Conservation (phyloP, 2,329 filamentous ascomycete species). For the Polychaeton citri region DNA sequence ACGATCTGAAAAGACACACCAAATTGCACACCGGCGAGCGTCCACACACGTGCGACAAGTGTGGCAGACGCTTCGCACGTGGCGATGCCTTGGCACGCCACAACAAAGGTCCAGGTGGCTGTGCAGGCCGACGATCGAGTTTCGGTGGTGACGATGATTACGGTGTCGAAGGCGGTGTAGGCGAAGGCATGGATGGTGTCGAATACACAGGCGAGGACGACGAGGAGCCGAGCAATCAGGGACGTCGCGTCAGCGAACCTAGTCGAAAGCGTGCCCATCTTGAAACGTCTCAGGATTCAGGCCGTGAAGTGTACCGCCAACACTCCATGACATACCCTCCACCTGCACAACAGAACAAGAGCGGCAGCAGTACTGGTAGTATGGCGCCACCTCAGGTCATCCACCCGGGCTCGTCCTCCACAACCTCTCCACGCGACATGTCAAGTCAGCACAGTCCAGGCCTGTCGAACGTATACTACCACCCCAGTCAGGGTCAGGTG, state of each 20-base stretch:
- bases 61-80: conserved; percentile 84
- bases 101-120: conserved; percentile 89
- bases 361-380: conserved; percentile 17
- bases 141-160: conserved; percentile 67
- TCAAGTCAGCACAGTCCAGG: conserved; percentile 17
- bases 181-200: conserved; percentile 51
- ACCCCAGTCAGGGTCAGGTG: conserved; percentile 35
- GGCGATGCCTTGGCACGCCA: conserved; percentile 90
- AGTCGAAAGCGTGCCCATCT: conserved; percentile 62
- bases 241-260: conserved; percentile 56
- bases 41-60: conserved; percentile 88
- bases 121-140: conserved; percentile 79
- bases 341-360: conserved; percentile 28
- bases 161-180: conserved; percentile 26
- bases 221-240: conserved; percentile 33
- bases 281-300: conserved; percentile 40
- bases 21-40: conserved; percentile 96
- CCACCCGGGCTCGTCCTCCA: conserved; percentile 16
- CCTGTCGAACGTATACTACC: conserved; percentile 12
- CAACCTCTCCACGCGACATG: conserved; percentile 24
- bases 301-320: conserved; percentile 48
- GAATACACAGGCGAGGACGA: conserved; percentile 47
- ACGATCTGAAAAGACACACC: conserved; percentile 89
- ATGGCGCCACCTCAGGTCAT: conserved; percentile 25
- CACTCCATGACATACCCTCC: conserved; percentile 66